A percentile compares a stretch with the other conserved stretches of the same genome.
Conservation (phyloP, 352 stramenopile species). For the Globisporangium perplexum region DNA sequence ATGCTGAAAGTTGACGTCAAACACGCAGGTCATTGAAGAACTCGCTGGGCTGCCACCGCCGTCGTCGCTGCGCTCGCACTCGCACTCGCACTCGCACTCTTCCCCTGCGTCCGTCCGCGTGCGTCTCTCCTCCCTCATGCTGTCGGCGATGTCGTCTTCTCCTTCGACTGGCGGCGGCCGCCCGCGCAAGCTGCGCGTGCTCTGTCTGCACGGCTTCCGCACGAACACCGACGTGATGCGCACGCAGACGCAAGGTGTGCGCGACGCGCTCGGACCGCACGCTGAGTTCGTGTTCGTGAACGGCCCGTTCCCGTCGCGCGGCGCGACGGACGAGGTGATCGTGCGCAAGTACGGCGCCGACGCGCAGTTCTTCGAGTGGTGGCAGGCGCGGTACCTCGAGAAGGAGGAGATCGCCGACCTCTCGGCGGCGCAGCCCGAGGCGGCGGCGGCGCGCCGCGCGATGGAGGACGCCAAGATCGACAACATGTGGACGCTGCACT, state of each 20-base stretch:
- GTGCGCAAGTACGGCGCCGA: conserved; percentile 19
- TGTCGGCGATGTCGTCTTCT: neutral
- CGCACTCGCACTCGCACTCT: neutral
- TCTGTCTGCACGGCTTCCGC: conserved; percentile 54
- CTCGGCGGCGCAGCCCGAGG: conserved; percentile 12
- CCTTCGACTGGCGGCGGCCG: neutral
- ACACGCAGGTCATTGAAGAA: neutral
- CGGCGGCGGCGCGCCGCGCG: neutral
- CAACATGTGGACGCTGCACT: conserved; percentile 22
- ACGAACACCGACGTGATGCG: conserved; percentile 47
- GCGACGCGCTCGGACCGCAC: conserved; percentile 20
- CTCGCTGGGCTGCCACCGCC: neutral
- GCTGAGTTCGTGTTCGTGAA: conserved; percentile 45
- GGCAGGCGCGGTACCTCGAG: conserved; percentile 23
- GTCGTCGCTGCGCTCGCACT: neutral
- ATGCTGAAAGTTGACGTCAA: conserved; percentile 5
- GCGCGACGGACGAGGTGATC: conserved; percentile 21
- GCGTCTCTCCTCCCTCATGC: neutral
- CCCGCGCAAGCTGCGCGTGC: conserved; percentile 29
- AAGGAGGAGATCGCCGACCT: conserved; percentile 16
- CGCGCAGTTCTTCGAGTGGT: conserved; percentile 45
- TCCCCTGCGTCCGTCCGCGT: neutral
- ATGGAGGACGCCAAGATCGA: neutral
- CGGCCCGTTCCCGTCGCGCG: conserved; percentile 20
- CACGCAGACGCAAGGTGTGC: conserved; percentile 38